Base-by-base conservation (phyloP, 1,284 basidiomycete genomes). In the Ceratobasidium sp. region DNA sequence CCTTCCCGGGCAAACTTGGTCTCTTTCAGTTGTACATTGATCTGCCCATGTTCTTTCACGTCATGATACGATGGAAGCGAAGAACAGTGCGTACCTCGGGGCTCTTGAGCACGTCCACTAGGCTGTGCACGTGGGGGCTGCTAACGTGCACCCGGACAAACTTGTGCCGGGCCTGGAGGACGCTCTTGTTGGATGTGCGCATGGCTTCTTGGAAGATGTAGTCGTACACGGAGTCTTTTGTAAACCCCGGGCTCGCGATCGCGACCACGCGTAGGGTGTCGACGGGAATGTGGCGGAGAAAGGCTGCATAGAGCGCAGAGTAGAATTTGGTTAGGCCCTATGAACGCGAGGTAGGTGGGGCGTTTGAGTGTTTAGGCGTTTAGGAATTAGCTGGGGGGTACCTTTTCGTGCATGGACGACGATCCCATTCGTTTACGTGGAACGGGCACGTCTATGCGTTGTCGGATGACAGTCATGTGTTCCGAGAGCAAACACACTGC, bases 1-100 rank as follows among this genome's bases (percentile, higher is more conserved):
- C 96, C 96, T 82, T 99, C 98, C 64, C 93, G 87, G 0, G 98
- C 96, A 82, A 99, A 99, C 80, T 99, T 99, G 16, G 98, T 98
- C 77, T 98, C 97, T 80, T 97, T 96, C 67, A 99, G 82, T 77
- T 93, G 94, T 2, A 88, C 81, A 4, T 85, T 83, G 67, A 93
- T 86, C 91, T 92, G 75, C 18, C 59, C n/a, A 13, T 32, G 46
- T 38, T 38, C 35, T 11, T 32, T 28, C 26, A 44, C 21, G 52
- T 58, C 38, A 28, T 41, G 23, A 26, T 70, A 49, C 41, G 21
- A 38, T 14, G 32, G 23, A 67, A 63, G 38, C 28, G 21, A 50
- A 54, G 35, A 38, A 38, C 35, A 46, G 3, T 11, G 77, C 84
- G 62, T 76, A 95, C 95, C 84, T 97, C 94, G 0, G 97, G 95